Base-by-base conservation (phyloP, 2,329 filamentous ascomycete species). In the Chrysoporthe puriensis region DNA sequence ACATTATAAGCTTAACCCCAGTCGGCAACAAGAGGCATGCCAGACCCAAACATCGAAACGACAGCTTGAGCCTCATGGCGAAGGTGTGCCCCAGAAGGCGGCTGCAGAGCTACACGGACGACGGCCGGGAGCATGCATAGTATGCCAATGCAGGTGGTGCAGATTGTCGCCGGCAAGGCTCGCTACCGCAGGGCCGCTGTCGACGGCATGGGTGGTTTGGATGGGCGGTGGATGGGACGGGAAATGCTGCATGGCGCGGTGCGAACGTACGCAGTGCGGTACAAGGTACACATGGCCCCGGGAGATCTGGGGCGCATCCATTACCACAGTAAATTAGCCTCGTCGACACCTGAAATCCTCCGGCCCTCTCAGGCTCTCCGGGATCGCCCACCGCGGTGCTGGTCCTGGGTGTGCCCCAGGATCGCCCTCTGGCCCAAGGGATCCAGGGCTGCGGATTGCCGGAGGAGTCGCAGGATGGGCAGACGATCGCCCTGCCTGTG, bases 1-100 rank as follows among this genome's bases (percentile, higher is more conserved):
- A 40, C 36, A 40, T 14, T 61, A 48, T 44, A 26, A 32, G 34
- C 48, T 54, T 42, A 40, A 56, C 4, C 34, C 34, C 36, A 32
- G 34, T 63, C 58, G 36, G 26, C 58, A 43, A 32, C 18, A n/a
- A 44, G 11, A 54, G n/a, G 5, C 5, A 4, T 60, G 57, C 26
- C 34, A 32, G 26, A 34, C 36, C 46, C 42, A 44, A 52, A 50
- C 57, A 50, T 26, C 42, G 44, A 48, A 61, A 43, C 66, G 48
- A 46, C 67, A 43, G 42, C 18, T 21, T 42, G 46, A 42, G 46
- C 48, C 44, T 54, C 46, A 54, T 63, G 21, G 57, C n/a, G 60
- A 60, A 26, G 43, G 48, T 40, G 9, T 40, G 36, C 36, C 36
- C 36, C 36, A 40, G 9, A 40, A 40, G 9, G 36, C 6, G 36